A percentile compares a stretch with the other conserved stretches of the same genome.
phyloP scores from a whole-genome alignment of 495 filamentous ascomycete species.

The Aspergillus saccharolyticus region DNA sequence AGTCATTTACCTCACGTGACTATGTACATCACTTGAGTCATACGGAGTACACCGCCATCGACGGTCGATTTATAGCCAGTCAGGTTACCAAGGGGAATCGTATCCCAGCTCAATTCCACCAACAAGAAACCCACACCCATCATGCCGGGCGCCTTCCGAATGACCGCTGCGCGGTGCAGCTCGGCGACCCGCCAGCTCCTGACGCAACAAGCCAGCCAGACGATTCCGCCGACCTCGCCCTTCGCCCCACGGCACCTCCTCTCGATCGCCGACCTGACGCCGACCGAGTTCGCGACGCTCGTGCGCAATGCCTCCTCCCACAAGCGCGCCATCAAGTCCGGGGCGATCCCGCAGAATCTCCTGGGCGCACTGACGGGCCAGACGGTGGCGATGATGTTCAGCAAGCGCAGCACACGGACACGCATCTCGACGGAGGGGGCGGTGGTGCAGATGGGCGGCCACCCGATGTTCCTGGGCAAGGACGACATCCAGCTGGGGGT shows the following conservation, averaged over 20 bases:
- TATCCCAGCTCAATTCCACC: not conserved
- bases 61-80: not conserved
- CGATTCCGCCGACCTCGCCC: constrained; percentile 36
- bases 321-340: constrained; percentile 74
- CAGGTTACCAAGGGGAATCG: not conserved
- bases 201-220: constrained; percentile 36
- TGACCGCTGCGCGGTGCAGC: constrained; percentile 40
- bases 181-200: constrained; percentile 20
- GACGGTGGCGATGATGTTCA: constrained; percentile 93
- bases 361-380: constrained; percentile 58
- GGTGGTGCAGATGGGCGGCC: constrained; percentile 74
- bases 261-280: constrained; percentile 79
- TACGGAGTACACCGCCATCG: not conserved
- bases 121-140: constrained; percentile 5
- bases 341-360: constrained; percentile 53
- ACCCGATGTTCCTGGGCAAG: constrained; percentile 93
- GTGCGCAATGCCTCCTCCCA: constrained; percentile 72
- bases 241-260: constrained; percentile 75
- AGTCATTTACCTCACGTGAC: not conserved
- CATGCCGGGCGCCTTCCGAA: constrained; percentile 44
- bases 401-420: constrained; percentile 87
- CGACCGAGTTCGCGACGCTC: constrained; percentile 71
- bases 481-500: constrained; percentile 95
- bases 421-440: constrained; percentile 89
- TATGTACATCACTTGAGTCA: not conserved